Evolutionary conservation across 108 stramenopile species (phyloP).

Genomic region (Halocafeteria seosinensis): DNA sequence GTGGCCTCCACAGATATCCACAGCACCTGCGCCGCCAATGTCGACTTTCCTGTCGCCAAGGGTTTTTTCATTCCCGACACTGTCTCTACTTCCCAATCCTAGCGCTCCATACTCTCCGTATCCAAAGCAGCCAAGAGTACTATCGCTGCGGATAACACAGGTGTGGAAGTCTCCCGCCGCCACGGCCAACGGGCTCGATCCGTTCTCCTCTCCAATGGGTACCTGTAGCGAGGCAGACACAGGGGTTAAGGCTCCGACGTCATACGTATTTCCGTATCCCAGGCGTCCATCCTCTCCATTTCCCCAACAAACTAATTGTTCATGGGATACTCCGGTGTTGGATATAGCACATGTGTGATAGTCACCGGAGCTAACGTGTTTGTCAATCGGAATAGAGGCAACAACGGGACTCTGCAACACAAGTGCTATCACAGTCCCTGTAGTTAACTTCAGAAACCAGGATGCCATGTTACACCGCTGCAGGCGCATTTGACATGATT

Average conservation of each 20-base stretch:
- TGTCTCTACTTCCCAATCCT: not conserved
- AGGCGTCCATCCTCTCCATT: not conserved
- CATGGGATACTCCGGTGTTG: too few species aligned
- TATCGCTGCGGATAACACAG: not conserved
- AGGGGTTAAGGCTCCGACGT: not conserved
- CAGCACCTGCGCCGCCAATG: not conserved
- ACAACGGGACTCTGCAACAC: too few species aligned
- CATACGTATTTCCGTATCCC: not conserved
- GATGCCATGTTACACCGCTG: too few species aligned
- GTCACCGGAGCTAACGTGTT: too few species aligned
- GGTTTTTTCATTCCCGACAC: not conserved
- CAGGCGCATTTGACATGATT: too few species aligned
- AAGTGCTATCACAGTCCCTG: too few species aligned
- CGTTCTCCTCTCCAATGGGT: not conserved
- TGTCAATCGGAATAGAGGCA: too few species aligned
- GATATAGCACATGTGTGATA: too few species aligned
- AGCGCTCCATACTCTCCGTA: not conserved
- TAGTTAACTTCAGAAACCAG: too few species aligned
- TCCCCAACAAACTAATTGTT: not conserved
- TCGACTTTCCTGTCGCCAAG: too few species aligned
- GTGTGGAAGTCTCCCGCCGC: not conserved
- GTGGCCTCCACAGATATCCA: not conserved
- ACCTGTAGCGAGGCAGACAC: not conserved
- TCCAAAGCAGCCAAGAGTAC: not conserved
- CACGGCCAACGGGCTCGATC: not conserved